Evolutionary conservation across 495 filamentous ascomycete species (phyloP), one percentile per base, ranked within the genome.

Genomic region (Hypoxylon fuscum): DNA sequence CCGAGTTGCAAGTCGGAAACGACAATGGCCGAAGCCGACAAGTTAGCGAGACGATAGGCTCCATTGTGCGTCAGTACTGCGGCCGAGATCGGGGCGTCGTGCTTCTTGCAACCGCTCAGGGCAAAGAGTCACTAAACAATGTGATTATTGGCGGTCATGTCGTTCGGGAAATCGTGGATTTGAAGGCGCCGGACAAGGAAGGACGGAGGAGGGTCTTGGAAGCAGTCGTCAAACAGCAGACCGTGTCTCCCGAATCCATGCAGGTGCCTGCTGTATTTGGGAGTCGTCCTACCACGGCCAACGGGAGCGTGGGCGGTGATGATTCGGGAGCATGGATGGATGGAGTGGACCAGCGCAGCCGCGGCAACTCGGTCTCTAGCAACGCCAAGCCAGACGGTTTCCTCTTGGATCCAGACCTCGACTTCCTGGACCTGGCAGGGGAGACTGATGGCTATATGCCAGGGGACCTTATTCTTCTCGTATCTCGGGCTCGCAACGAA

Each of bases 391-490:
- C 73, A 14, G 87, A 87, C 51, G 87, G 86, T 2, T 91, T 93
- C 66, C 71, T 87, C 1, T 74, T 93, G 9, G 87, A 88, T 51
- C 76, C 82, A 1, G 80, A 88, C n/a, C 85, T 98, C 8, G 95
- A 98, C 72, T 90, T 97, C 50, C 87, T 98, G 12, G 93, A 97
- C 48, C 79, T 98, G 45, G 92, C 96, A 4, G 92, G 93, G 14
- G 87, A 91, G 66, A 98, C 93, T 0, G 95, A 98, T 66, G 95
- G 95, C 2, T 98, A 96, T 72, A 96, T 97, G 92, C 95, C 95
- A 0, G 95, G 93, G 2, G 95, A 98, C 73, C 81, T 98, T 41
- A 85, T 90, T 12, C 80, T 97, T 0, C 85, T 97, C 18, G 87
- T 96, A 27, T 87, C 90, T 41, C 87, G 95, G 51, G 95, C 95